Evolutionary conservation across 2,329 filamentous ascomycete species (phyloP).

Genomic region (Calcarisporium arbuscula): DNA sequence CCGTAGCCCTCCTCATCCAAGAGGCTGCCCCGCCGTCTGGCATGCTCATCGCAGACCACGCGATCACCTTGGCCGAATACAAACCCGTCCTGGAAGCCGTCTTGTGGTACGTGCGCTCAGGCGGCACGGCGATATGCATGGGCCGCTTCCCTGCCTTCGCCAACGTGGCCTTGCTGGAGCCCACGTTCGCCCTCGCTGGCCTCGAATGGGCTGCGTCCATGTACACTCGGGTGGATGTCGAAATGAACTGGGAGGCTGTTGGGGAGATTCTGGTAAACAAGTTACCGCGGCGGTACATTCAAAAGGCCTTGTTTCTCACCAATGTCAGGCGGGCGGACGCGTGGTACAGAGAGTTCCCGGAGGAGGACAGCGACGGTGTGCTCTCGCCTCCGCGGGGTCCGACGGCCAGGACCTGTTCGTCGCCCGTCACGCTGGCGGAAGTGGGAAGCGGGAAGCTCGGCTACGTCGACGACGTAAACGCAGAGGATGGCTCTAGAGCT

Average conservation of each 20-base stretch:
- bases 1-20: too few relatives aligned
- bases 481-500: slow-evolving; percentile 16
- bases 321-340: slow-evolving; percentile 15
- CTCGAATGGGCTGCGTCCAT: too few relatives aligned
- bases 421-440: slow-evolving; percentile 17
- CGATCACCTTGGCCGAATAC: too few relatives aligned
- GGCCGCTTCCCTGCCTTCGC: too few relatives aligned
- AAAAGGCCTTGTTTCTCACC: slow-evolving; percentile 18
- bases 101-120: too few relatives aligned
- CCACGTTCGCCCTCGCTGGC: too few relatives aligned
- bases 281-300: slow-evolving; percentile 18
- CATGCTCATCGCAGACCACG: too few relatives aligned
- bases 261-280: slow-evolving; percentile 3
- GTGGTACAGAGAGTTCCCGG: slow-evolving; percentile 16
- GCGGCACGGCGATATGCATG: too few relatives aligned
- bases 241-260: slow-evolving; percentile 15
- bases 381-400: slow-evolving; percentile 5
- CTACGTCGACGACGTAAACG: slow-evolving; percentile 23
- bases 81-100: too few relatives aligned
- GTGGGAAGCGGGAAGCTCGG: slow-evolving; percentile 22
- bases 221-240: too few relatives aligned
- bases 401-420: slow-evolving; percentile 7
- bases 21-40: too few relatives aligned
- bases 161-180: too few relatives aligned
- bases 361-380: slow-evolving; percentile 1